Percentiles rank a stretch among this genome's conserved stretches.
Evolutionary conservation across 2,329 filamentous ascomycete genomes (phyloP).

Genomic region (Penicillium sp.): DNA sequence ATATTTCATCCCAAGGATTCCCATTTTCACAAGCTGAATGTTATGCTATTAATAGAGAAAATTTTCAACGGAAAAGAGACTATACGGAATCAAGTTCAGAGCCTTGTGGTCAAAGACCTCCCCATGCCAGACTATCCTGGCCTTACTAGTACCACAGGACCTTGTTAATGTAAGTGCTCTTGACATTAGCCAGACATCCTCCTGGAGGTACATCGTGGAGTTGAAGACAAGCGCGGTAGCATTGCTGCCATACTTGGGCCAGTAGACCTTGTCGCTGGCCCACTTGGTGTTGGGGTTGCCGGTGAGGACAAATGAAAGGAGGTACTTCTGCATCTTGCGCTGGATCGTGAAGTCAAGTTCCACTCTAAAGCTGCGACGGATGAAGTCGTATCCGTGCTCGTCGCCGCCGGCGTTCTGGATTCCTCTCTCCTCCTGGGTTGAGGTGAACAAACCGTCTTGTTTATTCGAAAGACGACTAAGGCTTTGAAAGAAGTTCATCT

Average conservation of each 20-base stretch:
- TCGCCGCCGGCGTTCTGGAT: no score
- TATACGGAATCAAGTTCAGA: no score
- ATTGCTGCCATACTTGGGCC: conserved; percentile 32
- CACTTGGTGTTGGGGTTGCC: conserved; percentile 35
- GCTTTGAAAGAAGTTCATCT: no score
- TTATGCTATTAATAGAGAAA: no score
- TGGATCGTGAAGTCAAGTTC: background rate
- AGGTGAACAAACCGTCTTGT: background rate
- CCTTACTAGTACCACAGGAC: conserved; percentile 36
- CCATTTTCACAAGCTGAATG: no score
- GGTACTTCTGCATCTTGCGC: conserved; percentile 35
- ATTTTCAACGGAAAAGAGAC: no score
- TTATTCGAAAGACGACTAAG: no score
- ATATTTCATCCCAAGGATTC: no score
- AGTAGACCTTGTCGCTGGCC: conserved; percentile 36
- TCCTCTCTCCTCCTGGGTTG: background rate
- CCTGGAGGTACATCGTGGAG: conserved; percentile 30
- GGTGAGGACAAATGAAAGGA: conserved; percentile 32
- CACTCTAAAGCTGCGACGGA: background rate
- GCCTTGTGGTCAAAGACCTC: background rate
- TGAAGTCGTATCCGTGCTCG: conserved; percentile 1
- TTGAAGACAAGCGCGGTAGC: conserved; percentile 35
- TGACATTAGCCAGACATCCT: conserved; percentile 35
- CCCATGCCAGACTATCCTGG: background rate
- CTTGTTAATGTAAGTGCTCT: conserved; percentile 37